Conservation (phyloP, 108 stramenopile genomes). For the Schizochytrium sp. region DNA sequence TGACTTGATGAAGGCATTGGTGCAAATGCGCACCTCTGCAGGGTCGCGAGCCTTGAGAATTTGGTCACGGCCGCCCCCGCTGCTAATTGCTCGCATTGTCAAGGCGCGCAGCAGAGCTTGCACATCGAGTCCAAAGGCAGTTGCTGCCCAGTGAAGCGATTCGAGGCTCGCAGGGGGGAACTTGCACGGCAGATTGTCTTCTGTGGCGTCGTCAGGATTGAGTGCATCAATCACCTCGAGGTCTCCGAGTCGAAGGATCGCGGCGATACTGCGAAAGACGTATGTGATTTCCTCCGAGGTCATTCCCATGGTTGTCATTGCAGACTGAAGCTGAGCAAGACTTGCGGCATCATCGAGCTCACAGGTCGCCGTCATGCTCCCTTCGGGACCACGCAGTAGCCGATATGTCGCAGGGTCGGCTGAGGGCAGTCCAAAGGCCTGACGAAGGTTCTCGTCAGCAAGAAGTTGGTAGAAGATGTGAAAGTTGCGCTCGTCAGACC, state of each 20-base stretch:
- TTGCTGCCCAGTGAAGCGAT: not conserved
- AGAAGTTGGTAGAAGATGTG: slow-evolving; percentile 58
- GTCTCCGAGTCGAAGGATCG: not conserved
- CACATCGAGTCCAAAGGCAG: not conserved
- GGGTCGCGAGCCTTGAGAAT: not conserved
- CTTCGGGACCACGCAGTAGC: not conserved
- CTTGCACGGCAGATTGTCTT: not conserved
- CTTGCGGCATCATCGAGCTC: not conserved
- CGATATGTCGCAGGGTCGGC: not conserved
- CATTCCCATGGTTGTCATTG: not conserved
- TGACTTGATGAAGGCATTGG: not conserved
- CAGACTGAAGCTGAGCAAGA: not conserved
- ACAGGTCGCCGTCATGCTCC: not conserved
- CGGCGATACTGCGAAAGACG: not conserved
- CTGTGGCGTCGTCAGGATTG: not conserved
- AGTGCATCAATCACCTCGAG: not conserved
- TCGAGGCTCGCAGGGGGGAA: not conserved
- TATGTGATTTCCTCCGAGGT: not conserved
- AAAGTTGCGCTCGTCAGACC: slow-evolving; percentile 59
- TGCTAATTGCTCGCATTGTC: not conserved
- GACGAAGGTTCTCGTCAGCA: slow-evolving; percentile 46
- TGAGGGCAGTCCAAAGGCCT: not conserved
- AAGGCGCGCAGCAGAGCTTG: not conserved
- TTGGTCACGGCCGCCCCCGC: not conserved
- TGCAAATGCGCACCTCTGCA: not conserved